Evolutionary conservation across 2,329 filamentous ascomycete genomes (phyloP), one percentile per base, ranked within the genome.

Genomic region (Raffaelea albimanens): DNA sequence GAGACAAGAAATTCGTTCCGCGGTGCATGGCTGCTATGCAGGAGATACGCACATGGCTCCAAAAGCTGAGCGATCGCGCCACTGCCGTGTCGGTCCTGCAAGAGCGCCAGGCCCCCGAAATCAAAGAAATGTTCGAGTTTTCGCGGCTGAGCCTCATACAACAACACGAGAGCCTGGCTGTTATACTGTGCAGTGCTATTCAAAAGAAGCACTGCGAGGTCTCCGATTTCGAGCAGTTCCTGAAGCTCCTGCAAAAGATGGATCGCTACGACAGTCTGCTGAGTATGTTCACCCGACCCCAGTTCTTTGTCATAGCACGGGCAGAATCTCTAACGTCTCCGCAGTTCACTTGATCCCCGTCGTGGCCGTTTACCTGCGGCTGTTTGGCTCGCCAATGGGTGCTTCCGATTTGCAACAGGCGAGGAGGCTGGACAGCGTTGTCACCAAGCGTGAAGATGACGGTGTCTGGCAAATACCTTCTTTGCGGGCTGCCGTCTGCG

Each of bases 161-260:
- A 58, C 91, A 98, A 63, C 94, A 98, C 61, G 91, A 98, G 61
- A 80, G 85, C 16, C 70, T 99, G 16, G 83, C 84, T 13, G 76
- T 88, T n/a, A 85, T 95, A 46, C 68, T 94, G 45, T 82, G 81
- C 52, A 82, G 85, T 51, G 77, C 93, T 47, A 78, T 95, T 52
- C 87, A 90, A 57, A 83, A 80, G 54, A 79, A 82, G 46, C 83
- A 85, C 56, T 83, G 82, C 2, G 78, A 76, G 40, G 67, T 78
- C 5, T 72, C 80, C 33, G 88, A 96, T 59, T 90, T 95, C 56
- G 74, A 80, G 40, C 69, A 78, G 5, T 78, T 97, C 38, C 65
- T 96, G 39, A 72, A 73, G 36, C 72, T 76, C 3, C 67, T 94
- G 47, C 85, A 82, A 55, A 80, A 75, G 49, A 67, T 83, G 19